Evolutionary conservation across 805 yeast species (phyloP).

Genomic region (Suhomyces vadensis): DNA sequence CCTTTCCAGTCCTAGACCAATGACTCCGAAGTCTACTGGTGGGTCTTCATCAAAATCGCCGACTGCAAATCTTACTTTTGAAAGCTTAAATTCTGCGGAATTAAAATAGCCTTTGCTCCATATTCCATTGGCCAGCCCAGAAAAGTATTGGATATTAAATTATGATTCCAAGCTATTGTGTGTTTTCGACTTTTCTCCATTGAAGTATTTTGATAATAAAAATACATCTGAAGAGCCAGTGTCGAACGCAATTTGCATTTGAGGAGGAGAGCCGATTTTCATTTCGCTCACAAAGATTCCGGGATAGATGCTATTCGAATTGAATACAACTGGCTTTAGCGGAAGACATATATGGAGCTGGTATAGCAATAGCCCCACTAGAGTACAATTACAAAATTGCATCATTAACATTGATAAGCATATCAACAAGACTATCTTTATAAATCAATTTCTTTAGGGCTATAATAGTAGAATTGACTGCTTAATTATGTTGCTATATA

Average conservation of each 20-base stretch:
- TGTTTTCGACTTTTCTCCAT: not conserved
- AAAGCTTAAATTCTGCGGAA: not conserved
- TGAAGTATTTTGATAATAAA: not conserved
- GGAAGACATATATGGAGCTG: not conserved
- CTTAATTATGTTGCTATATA: too few relatives aligned
- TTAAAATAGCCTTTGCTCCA: not conserved
- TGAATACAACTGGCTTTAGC: not conserved
- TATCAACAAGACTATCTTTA: not conserved
- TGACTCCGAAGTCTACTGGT: constrained; percentile 4
- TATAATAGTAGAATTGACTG: too few relatives aligned
- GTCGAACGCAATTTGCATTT: not conserved
- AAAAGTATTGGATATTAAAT: not conserved
- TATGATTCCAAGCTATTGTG: not conserved
- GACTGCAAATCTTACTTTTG: constrained; percentile 9
- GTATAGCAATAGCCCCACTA: too few relatives aligned
- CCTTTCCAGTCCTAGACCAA: constrained; percentile 2
- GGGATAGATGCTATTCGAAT: not conserved
- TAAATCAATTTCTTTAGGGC: not conserved
- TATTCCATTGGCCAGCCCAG: not conserved
- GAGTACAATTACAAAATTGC: not conserved
- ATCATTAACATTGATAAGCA: not conserved
- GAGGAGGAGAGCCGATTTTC: not conserved
- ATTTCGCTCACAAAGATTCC: not conserved
- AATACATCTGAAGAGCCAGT: not conserved
- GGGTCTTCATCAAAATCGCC: not conserved